Evolutionary conservation across 768 basidiomycete species (phyloP).

Genomic region (Butyriboletus loyo): DNA sequence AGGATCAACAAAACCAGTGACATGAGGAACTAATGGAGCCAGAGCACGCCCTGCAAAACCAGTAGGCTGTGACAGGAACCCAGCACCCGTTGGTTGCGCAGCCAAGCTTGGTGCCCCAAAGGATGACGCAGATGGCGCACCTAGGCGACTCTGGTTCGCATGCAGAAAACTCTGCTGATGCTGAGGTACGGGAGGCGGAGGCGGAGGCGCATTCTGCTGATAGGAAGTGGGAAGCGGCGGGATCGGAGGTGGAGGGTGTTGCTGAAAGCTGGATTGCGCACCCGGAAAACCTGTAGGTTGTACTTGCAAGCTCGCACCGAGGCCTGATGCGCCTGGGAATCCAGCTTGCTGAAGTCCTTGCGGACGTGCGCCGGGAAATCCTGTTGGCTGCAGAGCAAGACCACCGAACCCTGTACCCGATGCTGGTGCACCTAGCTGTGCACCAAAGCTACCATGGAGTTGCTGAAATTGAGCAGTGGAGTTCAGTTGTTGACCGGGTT

Average conservation of each 20-base stretch:
- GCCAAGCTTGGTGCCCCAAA: constrained; percentile 11
- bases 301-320: constrained; percentile 37
- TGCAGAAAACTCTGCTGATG: constrained; percentile 51
- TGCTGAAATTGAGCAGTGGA: constrained; percentile 40
- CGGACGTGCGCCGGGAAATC: constrained; percentile 37
- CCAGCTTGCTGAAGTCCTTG: constrained; percentile 46
- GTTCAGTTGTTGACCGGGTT: constrained; percentile 33
- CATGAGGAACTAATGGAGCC: constrained; percentile 61
- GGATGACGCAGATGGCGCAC: constrained; percentile 25
- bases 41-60: constrained; percentile 50
- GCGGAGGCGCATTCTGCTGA: constrained; percentile 47
- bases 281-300: constrained; percentile 51
- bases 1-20: constrained; percentile 81
- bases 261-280: constrained; percentile 29
- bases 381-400: constrained; percentile 63
- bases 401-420: constrained; percentile 35
- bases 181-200: constrained; percentile 32
- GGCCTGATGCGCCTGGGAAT: constrained; percentile 36
- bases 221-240: constrained; percentile 63
- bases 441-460: constrained; percentile 34
- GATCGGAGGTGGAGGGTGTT: constrained; percentile 50
- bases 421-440: constrained; percentile 24
- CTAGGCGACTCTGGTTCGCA: constrained; percentile 49
- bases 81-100: constrained; percentile 22
- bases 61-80: constrained; percentile 27